phyloP scores from a whole-genome alignment of 306 rosid species.

The Citrullus colocynthis region DNA sequence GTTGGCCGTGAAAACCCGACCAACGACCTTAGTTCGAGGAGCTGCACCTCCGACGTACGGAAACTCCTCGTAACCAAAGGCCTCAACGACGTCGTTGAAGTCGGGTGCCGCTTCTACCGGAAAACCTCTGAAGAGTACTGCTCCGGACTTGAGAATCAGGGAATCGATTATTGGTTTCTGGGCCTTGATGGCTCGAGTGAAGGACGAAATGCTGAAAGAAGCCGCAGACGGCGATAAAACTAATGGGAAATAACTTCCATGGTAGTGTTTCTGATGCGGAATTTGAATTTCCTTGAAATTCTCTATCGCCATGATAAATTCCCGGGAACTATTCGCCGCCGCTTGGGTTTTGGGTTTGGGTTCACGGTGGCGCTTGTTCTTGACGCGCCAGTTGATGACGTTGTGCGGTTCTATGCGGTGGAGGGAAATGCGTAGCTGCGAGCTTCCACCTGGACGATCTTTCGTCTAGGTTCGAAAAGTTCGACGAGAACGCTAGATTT shows the following conservation, averaged over 20 bases:
- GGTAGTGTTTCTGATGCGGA: conserved; percentile 39
- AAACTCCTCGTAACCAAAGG: conserved; percentile 66
- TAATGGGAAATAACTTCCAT: conserved; percentile 41
- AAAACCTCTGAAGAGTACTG: conserved; percentile 50
- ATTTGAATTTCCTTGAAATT: conserved; percentile 32
- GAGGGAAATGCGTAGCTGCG: not conserved
- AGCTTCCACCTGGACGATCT: not conserved
- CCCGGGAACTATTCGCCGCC: not conserved
- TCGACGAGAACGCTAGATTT: not conserved
- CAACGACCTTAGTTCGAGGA: conserved; percentile 58
- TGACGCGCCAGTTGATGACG: not conserved
- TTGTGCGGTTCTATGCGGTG: not conserved
- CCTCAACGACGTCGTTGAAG: conserved; percentile 68
- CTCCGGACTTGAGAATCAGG: conserved; percentile 46
- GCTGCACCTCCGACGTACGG: conserved; percentile 90
- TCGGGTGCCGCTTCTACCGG: conserved; percentile 44
- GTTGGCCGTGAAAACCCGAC: conserved; percentile 82
- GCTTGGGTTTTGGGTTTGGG: not conserved
- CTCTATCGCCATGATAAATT: conserved; percentile 5
- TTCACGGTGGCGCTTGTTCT: not conserved
- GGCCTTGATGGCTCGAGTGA: conserved; percentile 30
- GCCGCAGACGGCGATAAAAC: conserved; percentile 21
- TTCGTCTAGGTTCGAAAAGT: not conserved
- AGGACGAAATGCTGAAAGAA: conserved; percentile 8
- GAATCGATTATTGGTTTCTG: conserved; percentile 35